A percentile compares a stretch with the other conserved stretches of the same genome.
phyloP scores from a whole-genome alignment of 768 basidiomycete species.

The Lactifluus rugatus region DNA sequence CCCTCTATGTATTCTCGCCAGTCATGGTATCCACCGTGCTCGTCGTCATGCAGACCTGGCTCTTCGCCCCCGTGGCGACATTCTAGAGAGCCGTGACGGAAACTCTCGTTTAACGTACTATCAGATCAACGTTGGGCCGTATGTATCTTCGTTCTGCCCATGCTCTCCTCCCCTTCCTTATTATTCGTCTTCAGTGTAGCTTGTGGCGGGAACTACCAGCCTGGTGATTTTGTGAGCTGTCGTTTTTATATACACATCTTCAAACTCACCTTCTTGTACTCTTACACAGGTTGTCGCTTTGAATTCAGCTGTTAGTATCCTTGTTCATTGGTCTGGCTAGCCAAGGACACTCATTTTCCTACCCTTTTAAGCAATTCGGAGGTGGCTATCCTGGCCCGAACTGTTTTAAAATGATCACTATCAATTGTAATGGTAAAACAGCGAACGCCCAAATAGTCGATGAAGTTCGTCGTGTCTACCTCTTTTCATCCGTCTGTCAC shows the following conservation, averaged over 20 bases:
- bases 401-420: slow-evolving; percentile 53
- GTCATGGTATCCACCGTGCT: neutral
- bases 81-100: neutral
- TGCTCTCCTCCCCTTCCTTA: neutral
- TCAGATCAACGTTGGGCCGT: slow-evolving; percentile 12
- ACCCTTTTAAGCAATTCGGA: slow-evolving; percentile 39
- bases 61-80: slow-evolving; percentile 5
- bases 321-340: neutral
- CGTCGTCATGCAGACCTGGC: slow-evolving; percentile 12
- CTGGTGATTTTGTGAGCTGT: slow-evolving; percentile 3
- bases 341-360: neutral
- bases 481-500: neutral
- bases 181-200: slow-evolving; percentile 8
- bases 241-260: neutral
- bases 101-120: slow-evolving; percentile 2
- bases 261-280: neutral
- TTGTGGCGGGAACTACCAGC: neutral
- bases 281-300: slow-evolving; percentile 11
- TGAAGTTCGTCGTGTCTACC: slow-evolving; percentile 32
- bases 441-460: slow-evolving; percentile 52
- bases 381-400: slow-evolving; percentile 45
- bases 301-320: slow-evolving; percentile 3
- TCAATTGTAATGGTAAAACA: slow-evolving; percentile 52
- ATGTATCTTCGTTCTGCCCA: neutral
- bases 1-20: slow-evolving; percentile 1